Conservation (phyloP, 805 yeast species). For the Metschnikowia baotianmanensis region DNA sequence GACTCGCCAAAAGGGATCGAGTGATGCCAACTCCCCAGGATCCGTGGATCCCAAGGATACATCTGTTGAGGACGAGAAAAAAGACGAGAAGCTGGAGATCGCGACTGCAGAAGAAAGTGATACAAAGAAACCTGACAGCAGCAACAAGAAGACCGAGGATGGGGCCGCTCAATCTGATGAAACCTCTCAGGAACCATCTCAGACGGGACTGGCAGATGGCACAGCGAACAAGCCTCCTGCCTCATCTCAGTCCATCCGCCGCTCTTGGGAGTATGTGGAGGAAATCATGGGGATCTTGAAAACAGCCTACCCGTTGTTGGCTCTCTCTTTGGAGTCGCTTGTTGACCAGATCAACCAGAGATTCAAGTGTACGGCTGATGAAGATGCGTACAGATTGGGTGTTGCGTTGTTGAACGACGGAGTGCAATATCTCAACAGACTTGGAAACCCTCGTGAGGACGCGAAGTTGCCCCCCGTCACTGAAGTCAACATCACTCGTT, state of each 20-base stretch:
- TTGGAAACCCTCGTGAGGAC: slow-evolving; percentile 84
- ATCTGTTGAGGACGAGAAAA: slow-evolving; percentile 2
- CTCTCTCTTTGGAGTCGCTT: slow-evolving; percentile 87
- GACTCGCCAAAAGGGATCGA: slow-evolving; percentile 21
- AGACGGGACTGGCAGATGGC: neutral
- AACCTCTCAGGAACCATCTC: slow-evolving; percentile 7
- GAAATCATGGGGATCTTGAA: slow-evolving; percentile 93
- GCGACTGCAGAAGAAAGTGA: slow-evolving; percentile 6
- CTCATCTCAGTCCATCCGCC: slow-evolving; percentile 36
- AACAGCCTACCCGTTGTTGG: slow-evolving; percentile 93
- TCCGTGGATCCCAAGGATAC: slow-evolving; percentile 16
- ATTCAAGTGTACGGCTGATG: slow-evolving; percentile 91
- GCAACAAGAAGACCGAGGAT: slow-evolving; percentile 5
- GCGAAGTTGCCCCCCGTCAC: slow-evolving; percentile 88
- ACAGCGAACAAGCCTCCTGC: neutral
- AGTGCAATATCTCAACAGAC: slow-evolving; percentile 80
- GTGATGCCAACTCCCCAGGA: slow-evolving; percentile 4
- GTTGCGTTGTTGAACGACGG: slow-evolving; percentile 93
- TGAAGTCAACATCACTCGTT: slow-evolving; percentile 79
- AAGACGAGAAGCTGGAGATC: neutral
- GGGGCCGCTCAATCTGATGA: slow-evolving; percentile 4
- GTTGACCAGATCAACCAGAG: slow-evolving; percentile 95
- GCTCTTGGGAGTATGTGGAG: slow-evolving; percentile 90
- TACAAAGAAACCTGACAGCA: neutral
- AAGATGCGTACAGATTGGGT: slow-evolving; percentile 91